Conservation (phyloP, 495 filamentous ascomycete genomes). For the Halenospora varia region DNA sequence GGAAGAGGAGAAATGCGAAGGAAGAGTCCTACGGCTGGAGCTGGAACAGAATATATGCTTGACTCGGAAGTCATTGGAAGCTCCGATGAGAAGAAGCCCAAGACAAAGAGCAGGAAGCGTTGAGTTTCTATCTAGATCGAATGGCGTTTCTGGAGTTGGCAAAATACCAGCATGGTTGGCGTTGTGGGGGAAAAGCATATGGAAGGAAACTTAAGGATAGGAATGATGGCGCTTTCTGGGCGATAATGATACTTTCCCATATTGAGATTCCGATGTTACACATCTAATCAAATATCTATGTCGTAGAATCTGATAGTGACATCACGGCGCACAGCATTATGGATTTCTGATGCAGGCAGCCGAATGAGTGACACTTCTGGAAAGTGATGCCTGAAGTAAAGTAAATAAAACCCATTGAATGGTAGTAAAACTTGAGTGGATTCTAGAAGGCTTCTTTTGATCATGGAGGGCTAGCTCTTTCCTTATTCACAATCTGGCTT, state of each 20-base stretch:
- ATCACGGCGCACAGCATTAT: background rate
- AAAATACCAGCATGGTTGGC: background rate
- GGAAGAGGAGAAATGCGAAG: constrained; percentile 79
- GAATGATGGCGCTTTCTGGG: background rate
- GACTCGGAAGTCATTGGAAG: constrained; percentile 13
- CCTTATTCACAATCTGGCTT: no score
- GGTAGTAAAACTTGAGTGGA: no score
- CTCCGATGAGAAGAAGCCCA: constrained; percentile 16
- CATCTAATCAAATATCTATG: background rate
- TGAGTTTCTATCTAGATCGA: background rate
- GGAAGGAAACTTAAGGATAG: background rate
- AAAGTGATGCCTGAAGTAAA: no score
- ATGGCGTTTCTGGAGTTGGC: background rate
- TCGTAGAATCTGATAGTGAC: background rate
- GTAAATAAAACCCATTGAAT: no score
- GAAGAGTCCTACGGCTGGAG: constrained; percentile 50
- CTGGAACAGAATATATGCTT: constrained; percentile 9
- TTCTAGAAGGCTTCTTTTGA: no score
- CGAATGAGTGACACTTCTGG: no score
- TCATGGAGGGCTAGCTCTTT: no score
- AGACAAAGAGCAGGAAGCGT: constrained; percentile 9
- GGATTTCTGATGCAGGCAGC: background rate
- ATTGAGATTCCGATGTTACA: background rate
- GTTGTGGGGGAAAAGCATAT: background rate
- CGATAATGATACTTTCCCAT: background rate